Conservation (phyloP, 73 alveolate genomes). For the Stentor coeruleus region DNA sequence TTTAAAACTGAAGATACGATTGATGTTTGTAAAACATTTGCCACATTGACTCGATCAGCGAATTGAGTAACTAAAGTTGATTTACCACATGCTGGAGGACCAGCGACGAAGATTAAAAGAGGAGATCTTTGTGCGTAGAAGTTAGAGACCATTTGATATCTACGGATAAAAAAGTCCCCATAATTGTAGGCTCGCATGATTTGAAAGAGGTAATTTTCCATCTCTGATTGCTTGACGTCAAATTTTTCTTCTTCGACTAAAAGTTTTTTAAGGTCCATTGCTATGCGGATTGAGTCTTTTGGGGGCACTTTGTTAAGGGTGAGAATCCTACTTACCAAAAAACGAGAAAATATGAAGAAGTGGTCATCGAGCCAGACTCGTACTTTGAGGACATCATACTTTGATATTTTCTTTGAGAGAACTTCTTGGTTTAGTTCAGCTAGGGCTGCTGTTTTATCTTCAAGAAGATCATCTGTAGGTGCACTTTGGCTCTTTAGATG, state of each 20-base stretch:
- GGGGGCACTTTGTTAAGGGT: neutral
- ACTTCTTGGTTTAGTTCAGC: too few species aligned
- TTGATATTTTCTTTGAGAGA: neutral
- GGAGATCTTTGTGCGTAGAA: neutral
- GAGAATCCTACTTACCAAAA: neutral
- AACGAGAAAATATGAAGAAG: neutral
- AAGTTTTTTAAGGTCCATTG: neutral
- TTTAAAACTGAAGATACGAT: neutral
- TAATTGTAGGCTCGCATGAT: neutral
- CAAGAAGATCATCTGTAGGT: too few species aligned
- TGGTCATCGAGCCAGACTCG: neutral
- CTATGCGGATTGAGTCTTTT: neutral
- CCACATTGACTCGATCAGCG: neutral
- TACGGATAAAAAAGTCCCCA: neutral
- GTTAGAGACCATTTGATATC: neutral
- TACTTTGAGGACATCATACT: neutral
- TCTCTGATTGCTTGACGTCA: neutral
- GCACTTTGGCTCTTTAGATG: too few species aligned
- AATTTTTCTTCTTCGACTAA: neutral
- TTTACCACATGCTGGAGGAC: neutral
- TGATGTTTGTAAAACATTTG: neutral
- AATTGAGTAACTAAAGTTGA: neutral
- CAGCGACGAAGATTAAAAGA: neutral
- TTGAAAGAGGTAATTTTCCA: neutral
- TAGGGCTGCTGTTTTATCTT: too few species aligned